phyloP scores from a whole-genome alignment of 2,329 filamentous ascomycete genomes.

The Stachybotrys chartarum region DNA sequence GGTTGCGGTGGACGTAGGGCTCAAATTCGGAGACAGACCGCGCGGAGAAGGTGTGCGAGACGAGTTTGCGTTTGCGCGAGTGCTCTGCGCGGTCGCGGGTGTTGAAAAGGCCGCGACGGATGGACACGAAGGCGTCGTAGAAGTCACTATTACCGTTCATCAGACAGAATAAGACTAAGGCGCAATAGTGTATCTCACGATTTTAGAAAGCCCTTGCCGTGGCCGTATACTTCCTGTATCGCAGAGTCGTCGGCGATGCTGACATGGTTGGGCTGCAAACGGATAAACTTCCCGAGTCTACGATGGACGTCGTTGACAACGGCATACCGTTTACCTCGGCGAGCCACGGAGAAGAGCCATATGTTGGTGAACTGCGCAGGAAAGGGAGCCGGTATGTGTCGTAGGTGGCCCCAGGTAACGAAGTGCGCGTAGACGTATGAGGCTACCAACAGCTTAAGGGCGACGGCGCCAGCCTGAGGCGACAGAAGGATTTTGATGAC shows the following conservation, averaged over 20 bases:
- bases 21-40: slow-evolving; percentile 81
- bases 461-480: slow-evolving; percentile 37
- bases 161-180: neutral
- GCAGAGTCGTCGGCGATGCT: slow-evolving; percentile 75
- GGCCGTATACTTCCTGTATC: slow-evolving; percentile 70
- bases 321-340: slow-evolving; percentile 57
- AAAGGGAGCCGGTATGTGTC: slow-evolving; percentile 55
- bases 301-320: slow-evolving; percentile 67
- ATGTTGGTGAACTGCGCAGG: slow-evolving; percentile 64
- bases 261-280: slow-evolving; percentile 79
- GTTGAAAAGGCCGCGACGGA: slow-evolving; percentile 81
- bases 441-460: slow-evolving; percentile 39
- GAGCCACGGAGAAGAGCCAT: slow-evolving; percentile 65
- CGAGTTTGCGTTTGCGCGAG: slow-evolving; percentile 80
- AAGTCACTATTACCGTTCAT: slow-evolving; percentile 52
- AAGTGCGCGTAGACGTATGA: slow-evolving; percentile 56
- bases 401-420: slow-evolving; percentile 41
- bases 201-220: slow-evolving; percentile 70
- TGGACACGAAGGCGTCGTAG: slow-evolving; percentile 88
- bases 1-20: slow-evolving; percentile 77
- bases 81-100: slow-evolving; percentile 77
- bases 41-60: slow-evolving; percentile 78
- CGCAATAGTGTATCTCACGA: slow-evolving; percentile 33
- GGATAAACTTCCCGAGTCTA: slow-evolving; percentile 69
- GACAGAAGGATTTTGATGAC: slow-evolving; percentile 25